Conservation (phyloP, 1,284 basidiomycete species). For the Sutorius eximius region DNA sequence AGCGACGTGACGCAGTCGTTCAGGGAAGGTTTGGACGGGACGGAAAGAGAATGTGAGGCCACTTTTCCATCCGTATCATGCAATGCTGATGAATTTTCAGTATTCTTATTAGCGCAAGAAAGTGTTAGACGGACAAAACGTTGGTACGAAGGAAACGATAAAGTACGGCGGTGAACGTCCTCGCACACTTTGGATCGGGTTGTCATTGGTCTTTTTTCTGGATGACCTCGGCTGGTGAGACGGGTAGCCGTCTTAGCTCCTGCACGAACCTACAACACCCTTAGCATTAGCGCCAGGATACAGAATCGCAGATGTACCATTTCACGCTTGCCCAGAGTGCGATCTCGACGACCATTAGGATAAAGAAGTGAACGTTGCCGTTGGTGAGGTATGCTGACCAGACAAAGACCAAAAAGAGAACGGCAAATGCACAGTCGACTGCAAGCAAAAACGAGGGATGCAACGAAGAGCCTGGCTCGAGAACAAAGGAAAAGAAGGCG, state of each 20-base stretch:
- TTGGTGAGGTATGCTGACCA: conserved; percentile 54
- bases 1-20: conserved; percentile 71
- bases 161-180: conserved; percentile 42
- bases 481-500: conserved; percentile 51
- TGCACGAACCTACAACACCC: conserved; percentile 48
- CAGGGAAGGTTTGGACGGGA: conserved; percentile 84
- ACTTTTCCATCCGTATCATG: background rate
- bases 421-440: conserved; percentile 59
- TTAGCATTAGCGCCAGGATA: background rate
- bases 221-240: conserved; percentile 17
- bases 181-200: conserved; percentile 3
- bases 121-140: conserved; percentile 72
- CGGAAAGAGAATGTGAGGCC: conserved; percentile 79
- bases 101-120: conserved; percentile 83
- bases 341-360: conserved; percentile 60
- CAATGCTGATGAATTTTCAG: conserved; percentile 40
- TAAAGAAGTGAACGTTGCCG: conserved; percentile 63
- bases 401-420: conserved; percentile 59
- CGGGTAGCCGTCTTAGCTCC: conserved; percentile 44
- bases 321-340: conserved; percentile 76
- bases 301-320: conserved; percentile 49
- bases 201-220: conserved; percentile 31
- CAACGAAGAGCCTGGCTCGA: conserved; percentile 72
- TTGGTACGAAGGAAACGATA: conserved; percentile 80
- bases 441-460: conserved; percentile 65